Evolutionary conservation across 2,329 filamentous ascomycete species (phyloP), one percentile per base, ranked within the genome.

Genomic region (Clarireedia monteithiana): DNA sequence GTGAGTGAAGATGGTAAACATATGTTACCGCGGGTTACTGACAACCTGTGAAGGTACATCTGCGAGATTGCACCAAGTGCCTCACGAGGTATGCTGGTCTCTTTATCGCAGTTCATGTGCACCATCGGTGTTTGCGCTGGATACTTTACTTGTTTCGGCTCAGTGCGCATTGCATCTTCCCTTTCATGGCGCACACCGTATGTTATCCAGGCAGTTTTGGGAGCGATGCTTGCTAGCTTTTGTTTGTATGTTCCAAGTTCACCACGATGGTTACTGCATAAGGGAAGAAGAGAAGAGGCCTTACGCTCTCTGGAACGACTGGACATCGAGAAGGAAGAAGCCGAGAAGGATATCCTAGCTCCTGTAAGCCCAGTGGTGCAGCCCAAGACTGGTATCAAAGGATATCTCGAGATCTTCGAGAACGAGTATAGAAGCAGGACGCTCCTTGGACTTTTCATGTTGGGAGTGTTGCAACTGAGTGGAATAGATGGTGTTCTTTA

Each of bases 401-500:
- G 50, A 4, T 57, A 56, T 34, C 23, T 59, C 12, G 44, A 15
- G 20, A 50, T 57, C n/a, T 59, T 70, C 57, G 64, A 64, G n/a
- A 68, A 70, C 34, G 71, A 72, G 4, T 76, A 76, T 34, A 70
- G 75, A 3, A 67, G 68, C 3, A 71, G 75, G 2, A 80, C 77
- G 0, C 63, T 74, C 0, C 68, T 83, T 24, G 79, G 74, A 1
- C 68, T 79, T 0, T 83, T 82, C 59, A 66, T 82, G 46, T 73
- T 84, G 61, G 75, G 72, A 2, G 79, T 82, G 73, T 72, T 79
- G 36, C 82, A 84, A 59, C 68, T 84, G 0, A 78, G 74, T 23
- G 81, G 82, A 0, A 83, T 84, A 49, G 82, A 85, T 56, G 81
- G 77, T 0, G 74, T 83, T 5, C 71, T 82, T 20, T 84, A 81